A percentile compares a stretch with the other conserved stretches of the same genome.
Evolutionary conservation across 202 grass and related monocot genomes (phyloP).

Genomic region (Setaria italica): DNA sequence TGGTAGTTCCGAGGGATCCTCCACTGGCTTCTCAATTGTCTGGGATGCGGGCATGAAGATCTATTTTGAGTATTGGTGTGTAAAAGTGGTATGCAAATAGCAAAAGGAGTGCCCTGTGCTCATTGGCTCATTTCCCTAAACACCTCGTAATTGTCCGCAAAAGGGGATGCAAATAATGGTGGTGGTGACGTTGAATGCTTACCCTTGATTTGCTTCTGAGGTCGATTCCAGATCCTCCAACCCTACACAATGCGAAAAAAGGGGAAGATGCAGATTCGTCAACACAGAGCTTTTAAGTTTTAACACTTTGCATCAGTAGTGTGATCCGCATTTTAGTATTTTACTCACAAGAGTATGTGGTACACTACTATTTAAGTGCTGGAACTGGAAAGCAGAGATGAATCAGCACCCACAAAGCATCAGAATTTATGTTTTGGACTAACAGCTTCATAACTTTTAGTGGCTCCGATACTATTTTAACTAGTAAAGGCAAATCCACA

Average conservation of each 20-base stretch:
- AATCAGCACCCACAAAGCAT: slow-evolving; percentile 1
- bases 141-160: neutral
- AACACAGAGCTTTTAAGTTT: slow-evolving; percentile 9
- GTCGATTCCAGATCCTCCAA: slow-evolving; percentile 96
- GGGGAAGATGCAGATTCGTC: neutral
- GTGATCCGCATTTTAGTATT: neutral
- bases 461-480: neutral
- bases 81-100: neutral
- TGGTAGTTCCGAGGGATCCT: slow-evolving; percentile 87
- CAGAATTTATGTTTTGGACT: neutral
- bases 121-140: slow-evolving; percentile 23
- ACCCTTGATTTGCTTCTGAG: slow-evolving; percentile 99
- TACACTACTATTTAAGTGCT: slow-evolving; percentile 16
- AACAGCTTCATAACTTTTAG: slow-evolving; percentile 1
- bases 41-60: slow-evolving; percentile 35
- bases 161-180: neutral
- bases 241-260: slow-evolving; percentile 51
- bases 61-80: neutral
- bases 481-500: neutral
- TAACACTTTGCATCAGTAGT: neutral
- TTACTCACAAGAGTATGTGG: neutral
- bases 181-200: neutral
- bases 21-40: slow-evolving; percentile 81
- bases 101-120: neutral
- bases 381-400: slow-evolving; percentile 45